phyloP scores from a whole-genome alignment of 768 basidiomycete genomes.

The Tylopilus rubrobrunneus region DNA sequence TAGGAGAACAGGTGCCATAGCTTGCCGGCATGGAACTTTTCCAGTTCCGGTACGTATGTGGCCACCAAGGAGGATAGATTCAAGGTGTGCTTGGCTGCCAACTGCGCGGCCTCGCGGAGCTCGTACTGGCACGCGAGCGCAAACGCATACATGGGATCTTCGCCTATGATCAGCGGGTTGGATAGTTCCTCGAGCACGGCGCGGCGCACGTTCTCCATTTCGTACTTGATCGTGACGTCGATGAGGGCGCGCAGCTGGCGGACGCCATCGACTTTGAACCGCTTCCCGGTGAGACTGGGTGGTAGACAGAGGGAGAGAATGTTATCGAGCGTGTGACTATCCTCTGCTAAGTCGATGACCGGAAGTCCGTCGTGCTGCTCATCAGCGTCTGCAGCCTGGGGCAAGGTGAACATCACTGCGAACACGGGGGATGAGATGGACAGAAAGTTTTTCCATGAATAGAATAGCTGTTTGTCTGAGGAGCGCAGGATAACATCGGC shows the following conservation, averaged over 20 bases:
- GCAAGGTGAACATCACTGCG: constrained; percentile 11
- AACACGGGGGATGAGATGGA: constrained; percentile 14
- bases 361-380: background rate
- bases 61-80: background rate
- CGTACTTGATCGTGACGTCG: constrained; percentile 13
- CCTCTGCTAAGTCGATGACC: constrained; percentile 11
- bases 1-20: constrained; percentile 1
- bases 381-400: background rate
- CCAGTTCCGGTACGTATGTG: constrained; percentile 7
- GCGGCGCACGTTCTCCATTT: constrained; percentile 7
- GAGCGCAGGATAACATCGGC: constrained; percentile 16
- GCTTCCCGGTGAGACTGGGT: background rate
- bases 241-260: constrained; percentile 7
- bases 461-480: constrained; percentile 4
- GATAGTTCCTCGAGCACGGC: constrained; percentile 4
- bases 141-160: constrained; percentile 8
- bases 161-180: background rate
- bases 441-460: constrained; percentile 7
- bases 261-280: background rate
- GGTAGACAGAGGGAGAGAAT: constrained; percentile 13
- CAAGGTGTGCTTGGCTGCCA: constrained; percentile 11
- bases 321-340: constrained; percentile 2
- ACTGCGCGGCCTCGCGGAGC: background rate
- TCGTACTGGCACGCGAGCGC: constrained; percentile 11
- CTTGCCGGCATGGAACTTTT: constrained; percentile 6